Percentiles rank a stretch among this genome's conserved stretches.
These are phyloP conservation scores for Coleophoma cylindrospora DNA, from an alignment of 2,329 filamentous ascomycete genomes.

Conservation along the genomic window DNA sequence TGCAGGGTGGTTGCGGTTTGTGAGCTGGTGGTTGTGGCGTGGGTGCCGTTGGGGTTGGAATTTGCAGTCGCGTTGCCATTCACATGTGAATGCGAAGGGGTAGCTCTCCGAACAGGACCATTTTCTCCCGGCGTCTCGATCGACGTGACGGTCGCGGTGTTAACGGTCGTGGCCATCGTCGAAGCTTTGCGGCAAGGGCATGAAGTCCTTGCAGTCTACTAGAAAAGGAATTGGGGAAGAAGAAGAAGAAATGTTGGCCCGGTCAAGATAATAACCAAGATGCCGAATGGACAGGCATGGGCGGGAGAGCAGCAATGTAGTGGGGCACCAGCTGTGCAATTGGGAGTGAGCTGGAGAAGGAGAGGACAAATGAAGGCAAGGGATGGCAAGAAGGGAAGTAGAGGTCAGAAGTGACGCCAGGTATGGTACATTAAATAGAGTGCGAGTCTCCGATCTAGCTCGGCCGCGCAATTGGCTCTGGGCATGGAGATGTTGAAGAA, in stretches of 20 bases:
- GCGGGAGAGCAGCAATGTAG: background rate
- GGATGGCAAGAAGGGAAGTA: background rate
- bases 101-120: conserved; percentile 1
- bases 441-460: background rate
- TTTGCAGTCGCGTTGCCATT: conserved; percentile 3
- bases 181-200: background rate
- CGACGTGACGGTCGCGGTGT: conserved; percentile 1
- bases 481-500: background rate
- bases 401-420: background rate
- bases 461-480: background rate
- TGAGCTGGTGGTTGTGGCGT: conserved; percentile 14
- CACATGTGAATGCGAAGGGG: conserved; percentile 1
- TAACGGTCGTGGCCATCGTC: conserved; percentile 2
- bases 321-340: background rate
- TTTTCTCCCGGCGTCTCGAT: background rate
- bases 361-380: background rate
- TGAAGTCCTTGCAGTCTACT: background rate
- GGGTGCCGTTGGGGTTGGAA: background rate
- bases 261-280: background rate
- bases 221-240: background rate
- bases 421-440: background rate
- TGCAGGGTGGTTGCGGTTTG: conserved; percentile 12
- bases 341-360: background rate
- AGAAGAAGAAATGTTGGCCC: background rate
- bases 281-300: background rate